Evolutionary conservation across 83 land plant species (phyloP).

Genomic region (Thuja plicata): DNA sequence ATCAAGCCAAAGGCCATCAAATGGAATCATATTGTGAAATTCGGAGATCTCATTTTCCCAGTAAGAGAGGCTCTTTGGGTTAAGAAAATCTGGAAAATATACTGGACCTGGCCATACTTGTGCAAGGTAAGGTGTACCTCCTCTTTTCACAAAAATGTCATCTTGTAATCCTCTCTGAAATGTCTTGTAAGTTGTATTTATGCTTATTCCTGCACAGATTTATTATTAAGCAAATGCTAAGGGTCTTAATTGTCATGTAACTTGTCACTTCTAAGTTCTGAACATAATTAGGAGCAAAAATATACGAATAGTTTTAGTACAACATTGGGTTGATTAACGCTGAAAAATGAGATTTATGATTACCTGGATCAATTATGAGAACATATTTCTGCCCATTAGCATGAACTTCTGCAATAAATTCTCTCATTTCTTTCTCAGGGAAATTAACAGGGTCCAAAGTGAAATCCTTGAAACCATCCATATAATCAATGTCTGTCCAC

Average conservation of each 20-base stretch:
- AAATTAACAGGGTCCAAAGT: too few relatives aligned
- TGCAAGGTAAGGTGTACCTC: conserved; percentile 66
- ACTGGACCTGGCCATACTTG: conserved; percentile 91
- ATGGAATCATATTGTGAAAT: conserved; percentile 54
- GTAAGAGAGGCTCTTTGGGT: conserved; percentile 18
- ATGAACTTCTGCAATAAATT: conserved; percentile 66
- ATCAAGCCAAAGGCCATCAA: conserved; percentile 96
- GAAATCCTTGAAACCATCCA: too few relatives aligned
- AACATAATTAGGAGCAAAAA: background rate
- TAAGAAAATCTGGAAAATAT: conserved; percentile 57
- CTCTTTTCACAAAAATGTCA: conserved; percentile 63
- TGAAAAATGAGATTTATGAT: background rate
- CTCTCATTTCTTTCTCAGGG: background rate
- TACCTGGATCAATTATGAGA: conserved; percentile 78
- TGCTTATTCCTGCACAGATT: conserved; percentile 47
- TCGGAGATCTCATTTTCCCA: conserved; percentile 67
- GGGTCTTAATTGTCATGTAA: background rate
- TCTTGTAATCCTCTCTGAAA: conserved; percentile 54
- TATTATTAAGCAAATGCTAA: conserved; percentile 34
- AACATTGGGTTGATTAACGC: background rate
- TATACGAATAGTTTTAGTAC: background rate
- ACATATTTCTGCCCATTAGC: conserved; percentile 62
- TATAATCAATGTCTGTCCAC: too few relatives aligned
- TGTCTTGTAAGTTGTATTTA: conserved; percentile 47
- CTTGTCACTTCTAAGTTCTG: background rate